phyloP scores from a whole-genome alignment of 2,329 filamentous ascomycete genomes.

The Pestalotiopsis sp. region DNA sequence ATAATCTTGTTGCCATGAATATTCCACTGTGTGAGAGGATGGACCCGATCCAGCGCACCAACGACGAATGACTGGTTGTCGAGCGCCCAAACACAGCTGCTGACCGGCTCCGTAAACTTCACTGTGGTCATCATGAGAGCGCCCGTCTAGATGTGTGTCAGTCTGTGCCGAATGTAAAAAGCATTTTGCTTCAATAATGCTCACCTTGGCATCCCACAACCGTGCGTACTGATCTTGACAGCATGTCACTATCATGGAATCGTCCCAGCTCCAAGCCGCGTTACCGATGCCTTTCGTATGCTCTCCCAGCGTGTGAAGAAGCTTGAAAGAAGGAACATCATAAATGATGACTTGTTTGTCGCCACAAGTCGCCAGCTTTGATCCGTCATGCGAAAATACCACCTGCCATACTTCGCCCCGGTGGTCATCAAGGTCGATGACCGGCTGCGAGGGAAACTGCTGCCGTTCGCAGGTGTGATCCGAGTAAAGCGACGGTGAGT shows the following conservation, averaged over 20 bases:
- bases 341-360: conserved; percentile 79
- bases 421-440: conserved; percentile 71
- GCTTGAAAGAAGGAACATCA: conserved; percentile 69
- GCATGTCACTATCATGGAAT: conserved; percentile 82
- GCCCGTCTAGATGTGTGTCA: conserved; percentile 53
- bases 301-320: conserved; percentile 62
- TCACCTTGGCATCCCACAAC: conserved; percentile 72
- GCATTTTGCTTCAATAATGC: conserved; percentile 23
- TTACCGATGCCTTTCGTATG: conserved; percentile 75
- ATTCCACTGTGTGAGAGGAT: conserved; percentile 71
- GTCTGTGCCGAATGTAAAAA: background rate
- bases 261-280: conserved; percentile 89
- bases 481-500: conserved; percentile 80
- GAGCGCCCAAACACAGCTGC: conserved; percentile 83
- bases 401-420: conserved; percentile 88
- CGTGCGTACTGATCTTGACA: conserved; percentile 71
- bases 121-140: conserved; percentile 62
- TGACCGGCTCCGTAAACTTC: conserved; percentile 80
- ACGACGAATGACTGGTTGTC: conserved; percentile 78
- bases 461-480: conserved; percentile 82
- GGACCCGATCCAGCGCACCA: conserved; percentile 68
- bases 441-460: conserved; percentile 74
- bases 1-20: conserved; percentile 60
- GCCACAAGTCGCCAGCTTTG: conserved; percentile 79
- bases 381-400: conserved; percentile 85